Conservation (phyloP, 208 protist species). For the Acanthamoeba comandoni region DNA sequence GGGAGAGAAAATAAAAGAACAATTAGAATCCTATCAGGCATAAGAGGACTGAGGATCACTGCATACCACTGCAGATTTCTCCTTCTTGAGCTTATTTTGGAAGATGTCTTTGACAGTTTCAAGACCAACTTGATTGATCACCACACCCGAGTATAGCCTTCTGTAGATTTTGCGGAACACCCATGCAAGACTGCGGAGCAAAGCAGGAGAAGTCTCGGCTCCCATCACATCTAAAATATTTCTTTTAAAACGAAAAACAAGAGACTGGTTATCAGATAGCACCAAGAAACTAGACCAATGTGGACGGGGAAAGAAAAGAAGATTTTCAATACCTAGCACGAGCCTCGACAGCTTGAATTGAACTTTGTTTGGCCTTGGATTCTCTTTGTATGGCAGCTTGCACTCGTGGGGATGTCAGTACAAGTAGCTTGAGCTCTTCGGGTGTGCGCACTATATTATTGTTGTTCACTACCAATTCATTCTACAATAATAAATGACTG, state of each 20-base stretch:
- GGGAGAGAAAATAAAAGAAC: neutral
- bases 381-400: too few relatives aligned
- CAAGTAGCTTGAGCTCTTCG: conserved; percentile 50
- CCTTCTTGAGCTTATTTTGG: conserved; percentile 6
- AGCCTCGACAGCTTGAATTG: too few relatives aligned
- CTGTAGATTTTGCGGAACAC: conserved; percentile 64
- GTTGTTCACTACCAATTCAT: conserved; percentile 59
- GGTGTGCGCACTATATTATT: neutral
- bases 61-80: conserved; percentile 49
- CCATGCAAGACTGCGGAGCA: conserved; percentile 39
- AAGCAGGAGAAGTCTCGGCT: conserved; percentile 46
- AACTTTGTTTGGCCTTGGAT: too few relatives aligned
- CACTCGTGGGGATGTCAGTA: conserved; percentile 36
- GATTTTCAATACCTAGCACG: too few relatives aligned
- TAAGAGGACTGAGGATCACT: neutral
- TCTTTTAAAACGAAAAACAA: neutral
- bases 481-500: too few relatives aligned
- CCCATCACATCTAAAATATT: conserved; percentile 65
- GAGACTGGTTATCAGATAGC: neutral
- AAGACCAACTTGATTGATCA: conserved; percentile 57
- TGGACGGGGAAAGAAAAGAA: neutral
- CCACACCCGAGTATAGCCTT: conserved; percentile 49
- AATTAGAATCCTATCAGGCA: neutral
- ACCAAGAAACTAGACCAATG: neutral
- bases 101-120: conserved; percentile 59